Evolutionary conservation across 139 green algal species (phyloP), one percentile per base, ranked within the genome.

Genomic region (Coelastrella sp.): DNA sequence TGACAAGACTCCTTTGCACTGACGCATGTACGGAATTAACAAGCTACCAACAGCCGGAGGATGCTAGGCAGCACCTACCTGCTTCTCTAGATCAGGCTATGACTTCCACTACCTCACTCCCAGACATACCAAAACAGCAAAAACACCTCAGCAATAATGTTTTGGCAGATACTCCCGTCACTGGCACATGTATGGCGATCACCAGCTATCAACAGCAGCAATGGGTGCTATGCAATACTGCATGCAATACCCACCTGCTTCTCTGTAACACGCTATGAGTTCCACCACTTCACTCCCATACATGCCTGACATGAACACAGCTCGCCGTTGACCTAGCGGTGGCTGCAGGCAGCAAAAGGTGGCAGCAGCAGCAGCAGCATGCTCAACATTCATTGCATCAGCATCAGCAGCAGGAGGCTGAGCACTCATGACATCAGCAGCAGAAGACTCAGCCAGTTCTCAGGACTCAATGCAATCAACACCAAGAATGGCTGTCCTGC

Each of bases 261-360:
- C 92, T 76, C 89, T 93, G 87, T 95, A 94, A 16, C 88, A 91
- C 0, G 68, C 81, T 14, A 94, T 90, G 0, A 94, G 88, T 60
- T 94, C 92, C 76, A 92, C 14, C 54, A 94, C 77, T 81, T 94
- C 92, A 2, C 64, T 81, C 3, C 85, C 90, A 13, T 91, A 88
- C 92, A 94, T 94, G 66, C 92, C 92, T 5, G 78, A 91, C 16
- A 94, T 64, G 58, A 94, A 85, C 7, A 93, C 65, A 4, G 89
- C 89, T 16, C 92, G 92, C 32, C 92, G 90, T 57, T 85, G 91
- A 61, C 92, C 93, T 76, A 92, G 32, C 13, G 80, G 65, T 3
- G 86, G 84, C 89, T 93, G 87, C 61, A 60, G 14, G 78, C 47
- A 76, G 64, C 66, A 80, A 16, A 20, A 65, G 32, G 10, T 10